phyloP scores from a whole-genome alignment of 2,329 filamentous ascomycete genomes.

The Xylaria sp. region DNA sequence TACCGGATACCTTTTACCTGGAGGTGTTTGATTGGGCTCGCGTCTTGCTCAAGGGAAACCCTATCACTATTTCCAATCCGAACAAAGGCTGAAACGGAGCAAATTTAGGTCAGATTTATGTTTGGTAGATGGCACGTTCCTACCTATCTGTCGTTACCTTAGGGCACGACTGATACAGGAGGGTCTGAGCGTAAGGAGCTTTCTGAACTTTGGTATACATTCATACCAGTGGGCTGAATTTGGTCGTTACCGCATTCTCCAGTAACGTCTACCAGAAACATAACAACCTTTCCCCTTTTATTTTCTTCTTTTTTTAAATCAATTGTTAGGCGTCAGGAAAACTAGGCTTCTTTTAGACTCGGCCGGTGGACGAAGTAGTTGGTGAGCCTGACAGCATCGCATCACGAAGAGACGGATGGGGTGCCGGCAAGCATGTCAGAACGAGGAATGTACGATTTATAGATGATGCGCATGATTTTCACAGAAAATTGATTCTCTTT shows the following conservation, averaged over 20 bases:
- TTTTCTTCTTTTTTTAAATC: background rate
- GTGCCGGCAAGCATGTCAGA: conserved; percentile 5
- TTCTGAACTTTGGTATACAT: conserved; percentile 7
- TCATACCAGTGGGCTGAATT: background rate
- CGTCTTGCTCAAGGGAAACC: conserved; percentile 72
- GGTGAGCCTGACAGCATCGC: background rate
- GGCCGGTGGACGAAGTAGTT: conserved; percentile 10
- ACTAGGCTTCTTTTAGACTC: conserved; percentile 22
- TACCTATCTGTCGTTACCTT: background rate
- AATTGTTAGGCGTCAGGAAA: conserved; percentile 11
- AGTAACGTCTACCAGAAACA: background rate
- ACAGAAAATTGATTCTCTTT: background rate
- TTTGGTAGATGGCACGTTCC: background rate
- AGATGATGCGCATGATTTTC: conserved; percentile 10
- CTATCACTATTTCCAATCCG: conserved; percentile 72
- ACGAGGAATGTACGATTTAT: conserved; percentile 19
- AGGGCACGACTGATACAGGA: background rate
- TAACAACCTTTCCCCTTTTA: background rate
- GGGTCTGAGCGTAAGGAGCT: background rate
- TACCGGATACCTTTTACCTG: conserved; percentile 62
- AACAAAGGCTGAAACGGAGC: conserved; percentile 61
- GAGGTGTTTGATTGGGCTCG: conserved; percentile 65
- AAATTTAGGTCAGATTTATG: too few relatives aligned
- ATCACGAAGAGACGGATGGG: conserved; percentile 1
- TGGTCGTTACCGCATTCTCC: background rate